Percentiles rank a stretch among this genome's conserved stretches.
phyloP scores from a whole-genome alignment of 2,329 filamentous ascomycete species.

The Verticillium zaregamsianum region DNA sequence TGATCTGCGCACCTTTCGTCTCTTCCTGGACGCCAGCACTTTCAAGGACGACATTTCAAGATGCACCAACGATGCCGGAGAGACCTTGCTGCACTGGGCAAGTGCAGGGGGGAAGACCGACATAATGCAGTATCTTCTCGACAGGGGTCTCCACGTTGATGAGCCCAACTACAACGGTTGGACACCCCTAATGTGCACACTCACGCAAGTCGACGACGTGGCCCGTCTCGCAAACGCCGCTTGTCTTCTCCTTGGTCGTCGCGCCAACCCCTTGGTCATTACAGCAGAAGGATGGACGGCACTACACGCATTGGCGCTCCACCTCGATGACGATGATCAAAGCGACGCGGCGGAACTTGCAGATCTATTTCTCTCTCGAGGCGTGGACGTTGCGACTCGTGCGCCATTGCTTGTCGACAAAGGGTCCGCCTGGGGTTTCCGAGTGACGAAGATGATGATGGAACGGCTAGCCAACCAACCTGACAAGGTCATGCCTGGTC shows the following conservation, averaged over 20 bases:
- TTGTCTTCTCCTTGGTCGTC: conserved; percentile 16
- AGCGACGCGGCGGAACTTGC: background rate
- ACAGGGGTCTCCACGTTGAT: conserved; percentile 16
- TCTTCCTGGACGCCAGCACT: conserved; percentile 12
- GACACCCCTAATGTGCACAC: conserved; percentile 24
- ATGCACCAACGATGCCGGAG: conserved; percentile 13
- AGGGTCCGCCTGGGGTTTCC: background rate
- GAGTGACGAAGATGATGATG: background rate
- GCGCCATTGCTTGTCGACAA: background rate
- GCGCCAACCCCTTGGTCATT: conserved; percentile 12
- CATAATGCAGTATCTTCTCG: conserved; percentile 14
- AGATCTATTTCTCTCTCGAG: background rate
- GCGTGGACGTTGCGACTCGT: background rate
- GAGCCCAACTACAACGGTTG: conserved; percentile 18
- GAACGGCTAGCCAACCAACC: background rate
- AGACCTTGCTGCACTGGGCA: conserved; percentile 23
- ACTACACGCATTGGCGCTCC: conserved; percentile 16
- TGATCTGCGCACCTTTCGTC: conserved; percentile 11
- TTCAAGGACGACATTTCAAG: background rate
- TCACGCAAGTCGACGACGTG: conserved; percentile 2
- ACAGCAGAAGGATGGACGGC: conserved; percentile 20
- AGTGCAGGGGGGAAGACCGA: conserved; percentile 18
- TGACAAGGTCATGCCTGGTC: background rate
- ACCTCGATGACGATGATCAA: background rate
- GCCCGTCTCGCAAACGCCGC: conserved; percentile 3